Base-by-base conservation (phyloP, 345 rosid genomes). In the Passiflora organensis region DNA sequence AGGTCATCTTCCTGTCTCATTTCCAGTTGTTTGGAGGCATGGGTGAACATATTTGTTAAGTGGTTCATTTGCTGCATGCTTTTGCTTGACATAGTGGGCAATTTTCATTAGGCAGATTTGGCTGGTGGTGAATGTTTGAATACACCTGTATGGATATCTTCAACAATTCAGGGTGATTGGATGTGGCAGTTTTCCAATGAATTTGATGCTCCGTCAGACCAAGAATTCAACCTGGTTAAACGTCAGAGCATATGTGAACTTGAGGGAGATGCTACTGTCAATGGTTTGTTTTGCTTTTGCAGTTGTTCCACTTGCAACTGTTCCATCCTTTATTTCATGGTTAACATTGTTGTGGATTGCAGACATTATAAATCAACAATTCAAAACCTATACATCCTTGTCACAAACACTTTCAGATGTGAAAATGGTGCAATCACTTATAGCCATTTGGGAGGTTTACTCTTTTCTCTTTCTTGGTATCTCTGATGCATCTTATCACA, bases 361-460 rank as follows among this genome's bases (percentile, higher is more conserved):
- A 93, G 99, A 84, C 58, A 84, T 93, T 68, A 68, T 86, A 19
- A 93, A 89, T 72, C 94, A 80, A 63, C 85, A 86, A 46, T 69
- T 66, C 32, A 86, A 75, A 66, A 66, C 66, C 51, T 84, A 72
- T 73, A 68, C 75, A 52, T 76, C 96, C 56, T 86, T 89, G 64
- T 86, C 99, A 1, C 96, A 83, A 72, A 73, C 80, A 57, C 55
- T 64, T 45, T 67, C 81, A n/a, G 95, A 86, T 71, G 82, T 74
- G 53, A 89, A 78, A 69, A 82, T 91, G 96, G 99, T 91, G 63
- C 99, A 86, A 66, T 91, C 96, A 11, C 96, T 91, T 32, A 69
- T 89, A 72, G 93, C 99, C 23, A 86, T 91, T 56, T 91, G 99
- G 99, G 94, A 91, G 99, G 99, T 91, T 64, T 68, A 67, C 39